phyloP scores from a whole-genome alignment of 2,329 filamentous ascomycete genomes.

The Coleophoma cylindrospora region DNA sequence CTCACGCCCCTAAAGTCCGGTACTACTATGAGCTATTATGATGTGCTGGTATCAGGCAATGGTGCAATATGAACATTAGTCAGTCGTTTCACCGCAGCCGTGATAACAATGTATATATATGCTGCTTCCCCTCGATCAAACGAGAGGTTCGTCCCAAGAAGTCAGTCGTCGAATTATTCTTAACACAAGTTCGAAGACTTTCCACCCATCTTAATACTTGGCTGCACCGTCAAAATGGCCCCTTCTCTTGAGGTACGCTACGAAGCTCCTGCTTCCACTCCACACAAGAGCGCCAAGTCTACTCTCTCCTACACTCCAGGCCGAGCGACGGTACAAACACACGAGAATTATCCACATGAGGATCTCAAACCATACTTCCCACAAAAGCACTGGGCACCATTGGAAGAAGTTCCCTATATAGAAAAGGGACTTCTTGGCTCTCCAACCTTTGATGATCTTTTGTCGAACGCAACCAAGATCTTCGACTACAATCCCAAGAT shows the following conservation, averaged over 20 bases:
- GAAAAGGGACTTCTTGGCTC: slow-evolving; percentile 51
- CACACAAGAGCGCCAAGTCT: neutral
- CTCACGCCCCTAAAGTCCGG: neutral
- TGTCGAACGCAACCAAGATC: slow-evolving; percentile 44
- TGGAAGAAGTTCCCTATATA: slow-evolving; percentile 41
- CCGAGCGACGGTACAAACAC: slow-evolving; percentile 35
- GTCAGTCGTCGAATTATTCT: neutral
- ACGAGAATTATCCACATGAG: slow-evolving; percentile 45
- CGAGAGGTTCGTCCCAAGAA: no score
- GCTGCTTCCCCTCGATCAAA: neutral
- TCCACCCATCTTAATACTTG: neutral
- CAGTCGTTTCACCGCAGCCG: neutral
- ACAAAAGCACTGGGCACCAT: slow-evolving; percentile 43
- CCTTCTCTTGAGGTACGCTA: neutral
- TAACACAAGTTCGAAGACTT: neutral
- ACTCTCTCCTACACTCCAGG: slow-evolving; percentile 32
- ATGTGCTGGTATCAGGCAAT: neutral
- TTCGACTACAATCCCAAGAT: slow-evolving; percentile 46
- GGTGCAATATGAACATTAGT: neutral
- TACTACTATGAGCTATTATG: neutral
- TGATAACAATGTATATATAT: neutral
- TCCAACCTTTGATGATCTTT: slow-evolving; percentile 45
- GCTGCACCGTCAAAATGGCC: neutral
- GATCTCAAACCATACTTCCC: slow-evolving; percentile 48
- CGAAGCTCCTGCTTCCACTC: neutral